phyloP scores from a whole-genome alignment of 306 rosid genomes.

The Trifolium subterraneum region DNA sequence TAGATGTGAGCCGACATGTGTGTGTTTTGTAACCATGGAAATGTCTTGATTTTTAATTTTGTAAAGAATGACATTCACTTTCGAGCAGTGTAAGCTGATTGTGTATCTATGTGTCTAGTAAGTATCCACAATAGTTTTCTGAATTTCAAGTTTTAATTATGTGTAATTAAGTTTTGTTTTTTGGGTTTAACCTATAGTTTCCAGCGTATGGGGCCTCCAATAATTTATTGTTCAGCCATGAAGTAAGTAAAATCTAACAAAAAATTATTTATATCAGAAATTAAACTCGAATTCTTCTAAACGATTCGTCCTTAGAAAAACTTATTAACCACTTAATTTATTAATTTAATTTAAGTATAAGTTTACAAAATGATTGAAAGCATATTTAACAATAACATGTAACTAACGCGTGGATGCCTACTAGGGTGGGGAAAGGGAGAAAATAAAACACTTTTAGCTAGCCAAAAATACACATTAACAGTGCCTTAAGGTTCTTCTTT shows the following conservation, averaged over 20 bases:
- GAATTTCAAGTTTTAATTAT: neutral
- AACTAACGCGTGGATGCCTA: slow-evolving; percentile 21
- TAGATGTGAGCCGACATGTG: too few species aligned
- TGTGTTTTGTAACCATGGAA: neutral
- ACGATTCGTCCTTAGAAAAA: rapidly evolving
- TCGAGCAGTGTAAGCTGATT: neutral
- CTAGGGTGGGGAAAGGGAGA: neutral
- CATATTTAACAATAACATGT: slow-evolving; percentile 12
- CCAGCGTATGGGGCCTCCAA: too few species aligned
- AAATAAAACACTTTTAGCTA: neutral
- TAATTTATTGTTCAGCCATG: too few species aligned
- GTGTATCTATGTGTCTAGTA: neutral
- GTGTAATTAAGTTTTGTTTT: too few species aligned
- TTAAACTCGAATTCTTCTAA: too few species aligned
- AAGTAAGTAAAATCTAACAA: too few species aligned
- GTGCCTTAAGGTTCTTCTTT: neutral
- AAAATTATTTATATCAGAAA: too few species aligned
- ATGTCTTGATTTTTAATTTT: neutral
- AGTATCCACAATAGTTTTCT: neutral
- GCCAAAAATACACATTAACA: slow-evolving; percentile 1
- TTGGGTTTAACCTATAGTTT: too few species aligned
- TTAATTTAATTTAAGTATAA: too few species aligned
- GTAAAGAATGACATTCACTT: neutral
- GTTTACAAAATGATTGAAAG: slow-evolving; percentile 38
- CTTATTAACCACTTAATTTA: too few species aligned